Percentiles rank a stretch among this genome's conserved stretches.
phyloP scores from a whole-genome alignment of 805 yeast species.

The Kuraishia molischiana region DNA sequence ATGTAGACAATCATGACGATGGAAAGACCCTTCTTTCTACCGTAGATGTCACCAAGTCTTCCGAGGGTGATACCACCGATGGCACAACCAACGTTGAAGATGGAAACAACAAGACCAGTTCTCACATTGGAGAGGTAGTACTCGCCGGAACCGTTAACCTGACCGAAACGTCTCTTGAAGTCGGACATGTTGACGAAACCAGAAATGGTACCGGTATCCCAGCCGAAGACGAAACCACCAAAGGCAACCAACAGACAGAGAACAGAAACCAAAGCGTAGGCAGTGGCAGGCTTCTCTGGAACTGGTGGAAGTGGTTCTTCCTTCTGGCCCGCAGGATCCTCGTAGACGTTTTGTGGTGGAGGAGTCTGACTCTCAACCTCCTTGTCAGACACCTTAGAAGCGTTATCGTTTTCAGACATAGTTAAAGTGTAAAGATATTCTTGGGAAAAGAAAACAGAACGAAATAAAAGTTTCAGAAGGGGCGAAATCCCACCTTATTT shows the following conservation, averaged over 20 bases:
- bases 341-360: slow-evolving; percentile 15
- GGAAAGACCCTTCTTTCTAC: slow-evolving; percentile 51
- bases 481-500: too few relatives aligned
- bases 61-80: slow-evolving; percentile 57
- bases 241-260: slow-evolving; percentile 54
- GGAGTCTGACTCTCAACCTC: slow-evolving; percentile 4
- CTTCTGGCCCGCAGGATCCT: slow-evolving; percentile 7
- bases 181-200: slow-evolving; percentile 62
- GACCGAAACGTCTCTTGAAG: slow-evolving; percentile 44
- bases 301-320: slow-evolving; percentile 6
- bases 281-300: slow-evolving; percentile 14
- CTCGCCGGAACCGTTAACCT: slow-evolving; percentile 26
- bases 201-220: slow-evolving; percentile 73
- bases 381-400: neutral
- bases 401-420: neutral
- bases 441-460: too few relatives aligned
- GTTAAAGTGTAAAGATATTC: too few relatives aligned
- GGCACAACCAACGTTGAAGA: slow-evolving; percentile 66
- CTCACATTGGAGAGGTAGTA: slow-evolving; percentile 38
- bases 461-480: too few relatives aligned
- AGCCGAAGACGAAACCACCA: slow-evolving; percentile 72
- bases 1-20: slow-evolving; percentile 44
- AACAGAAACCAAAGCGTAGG: slow-evolving; percentile 15
- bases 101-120: slow-evolving; percentile 56
- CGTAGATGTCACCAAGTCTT: slow-evolving; percentile 46